Percentiles rank a stretch among this genome's conserved stretches.
phyloP scores from a whole-genome alignment of 2,329 filamentous ascomycete genomes.

The Epichloe amarillans region DNA sequence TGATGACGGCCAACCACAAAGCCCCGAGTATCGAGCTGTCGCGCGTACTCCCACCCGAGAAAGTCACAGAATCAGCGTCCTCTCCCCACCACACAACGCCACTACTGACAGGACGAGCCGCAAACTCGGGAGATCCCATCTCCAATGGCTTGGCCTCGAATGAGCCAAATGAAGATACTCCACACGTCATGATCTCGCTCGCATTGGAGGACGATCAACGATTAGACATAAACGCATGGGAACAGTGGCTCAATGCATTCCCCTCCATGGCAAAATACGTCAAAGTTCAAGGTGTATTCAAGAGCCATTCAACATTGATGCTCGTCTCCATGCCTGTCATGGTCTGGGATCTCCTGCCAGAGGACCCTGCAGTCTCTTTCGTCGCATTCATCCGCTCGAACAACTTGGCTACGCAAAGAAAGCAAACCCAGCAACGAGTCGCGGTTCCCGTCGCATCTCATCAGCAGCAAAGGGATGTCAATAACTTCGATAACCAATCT shows the following conservation, averaged over 20 bases:
- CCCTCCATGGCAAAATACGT: constrained; percentile 46
- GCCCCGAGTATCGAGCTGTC: constrained; percentile 45
- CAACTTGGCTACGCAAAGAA: constrained; percentile 30
- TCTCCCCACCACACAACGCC: constrained; percentile 9
- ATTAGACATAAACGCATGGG: constrained; percentile 45
- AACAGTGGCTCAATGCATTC: constrained; percentile 42
- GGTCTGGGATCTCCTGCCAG: constrained; percentile 46
- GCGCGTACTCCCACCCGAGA: constrained; percentile 17
- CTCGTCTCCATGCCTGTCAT: constrained; percentile 45
- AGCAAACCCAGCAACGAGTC: constrained; percentile 7
- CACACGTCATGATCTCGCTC: constrained; percentile 48
- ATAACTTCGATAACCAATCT: constrained; percentile 11
- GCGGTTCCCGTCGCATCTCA: background rate
- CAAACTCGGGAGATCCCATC: constrained; percentile 12
- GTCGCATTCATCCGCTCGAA: constrained; percentile 46
- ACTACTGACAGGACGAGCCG: constrained; percentile 14
- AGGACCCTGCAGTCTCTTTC: constrained; percentile 43
- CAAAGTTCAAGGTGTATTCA: constrained; percentile 48
- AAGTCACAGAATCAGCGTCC: constrained; percentile 12
- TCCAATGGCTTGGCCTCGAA: constrained; percentile 16
- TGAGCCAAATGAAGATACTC: constrained; percentile 40
- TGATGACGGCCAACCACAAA: constrained; percentile 48
- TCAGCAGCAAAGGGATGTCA: constrained; percentile 9
- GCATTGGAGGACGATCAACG: constrained; percentile 44
- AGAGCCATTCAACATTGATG: constrained; percentile 46